Conservation (phyloP, 176 grass and related monocot species). For the Dendrocalamus sinicus region DNA sequence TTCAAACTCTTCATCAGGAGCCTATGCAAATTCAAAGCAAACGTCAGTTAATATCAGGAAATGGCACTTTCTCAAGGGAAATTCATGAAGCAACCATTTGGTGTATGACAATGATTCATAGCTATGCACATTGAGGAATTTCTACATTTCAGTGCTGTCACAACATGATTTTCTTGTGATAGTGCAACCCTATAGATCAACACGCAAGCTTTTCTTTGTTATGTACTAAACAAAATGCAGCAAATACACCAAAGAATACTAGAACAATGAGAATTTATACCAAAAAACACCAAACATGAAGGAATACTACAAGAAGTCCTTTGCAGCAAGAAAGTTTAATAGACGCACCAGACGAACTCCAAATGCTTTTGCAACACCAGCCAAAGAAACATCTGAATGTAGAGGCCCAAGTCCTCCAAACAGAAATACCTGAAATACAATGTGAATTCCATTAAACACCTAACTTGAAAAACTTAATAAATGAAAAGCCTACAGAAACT, state of each 20-base stretch:
- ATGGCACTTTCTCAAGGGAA: slow-evolving; percentile 22
- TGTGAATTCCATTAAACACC: slow-evolving; percentile 17
- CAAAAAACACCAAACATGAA: slow-evolving; percentile 15
- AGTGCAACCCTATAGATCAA: slow-evolving; percentile 25
- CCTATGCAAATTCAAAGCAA: slow-evolving; percentile 60
- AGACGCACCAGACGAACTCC: slow-evolving; percentile 86
- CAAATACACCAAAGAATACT: not conserved
- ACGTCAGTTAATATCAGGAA: slow-evolving; percentile 41
- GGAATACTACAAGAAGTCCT: not conserved
- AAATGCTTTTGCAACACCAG: slow-evolving; percentile 97
- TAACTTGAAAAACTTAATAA: slow-evolving; percentile 37
- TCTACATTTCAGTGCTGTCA: slow-evolving; percentile 33
- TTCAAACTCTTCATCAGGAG: slow-evolving; percentile 99
- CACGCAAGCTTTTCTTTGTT: slow-evolving; percentile 29
- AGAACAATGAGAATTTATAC: not conserved
- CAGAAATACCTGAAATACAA: slow-evolving; percentile 77
- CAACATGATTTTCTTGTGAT: slow-evolving; percentile 28
- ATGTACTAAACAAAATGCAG: slow-evolving; percentile 26
- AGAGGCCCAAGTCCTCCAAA: slow-evolving; percentile 95
- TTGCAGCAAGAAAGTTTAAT: slow-evolving; percentile 22
- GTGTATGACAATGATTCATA: slow-evolving; percentile 1
- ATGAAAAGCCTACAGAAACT: slow-evolving; percentile 30
- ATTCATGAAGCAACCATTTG: slow-evolving; percentile 44
- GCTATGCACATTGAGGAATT: slow-evolving; percentile 19
- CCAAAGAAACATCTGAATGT: slow-evolving; percentile 87